Percentiles rank a stretch among this genome's conserved stretches.
Evolutionary conservation across 768 basidiomycete species (phyloP).

Genomic region (Mrakia hoshinonis): DNA sequence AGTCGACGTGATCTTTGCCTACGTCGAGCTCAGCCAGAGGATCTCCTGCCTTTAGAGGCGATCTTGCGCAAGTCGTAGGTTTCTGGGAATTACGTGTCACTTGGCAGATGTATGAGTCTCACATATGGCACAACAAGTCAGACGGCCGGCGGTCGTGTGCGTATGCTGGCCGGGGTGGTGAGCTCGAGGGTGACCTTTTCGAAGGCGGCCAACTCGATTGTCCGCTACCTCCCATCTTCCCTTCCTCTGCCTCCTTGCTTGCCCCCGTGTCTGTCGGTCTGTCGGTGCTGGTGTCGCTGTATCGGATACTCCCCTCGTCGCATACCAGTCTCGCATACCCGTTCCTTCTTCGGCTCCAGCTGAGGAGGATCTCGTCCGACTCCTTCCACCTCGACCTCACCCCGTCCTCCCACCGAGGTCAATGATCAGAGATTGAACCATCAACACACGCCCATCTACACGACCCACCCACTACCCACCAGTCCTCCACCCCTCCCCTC

Average conservation of each 20-base stretch:
- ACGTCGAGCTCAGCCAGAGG: too few species aligned
- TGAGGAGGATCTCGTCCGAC: neutral
- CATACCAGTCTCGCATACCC: slow-evolving; percentile 9
- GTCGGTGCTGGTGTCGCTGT: neutral
- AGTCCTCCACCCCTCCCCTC: slow-evolving; percentile 2
- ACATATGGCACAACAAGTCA: too few species aligned
- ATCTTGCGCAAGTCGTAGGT: too few species aligned
- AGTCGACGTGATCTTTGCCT: too few species aligned
- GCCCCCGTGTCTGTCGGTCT: neutral
- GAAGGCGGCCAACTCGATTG: neutral
- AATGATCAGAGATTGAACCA: neutral
- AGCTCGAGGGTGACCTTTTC: neutral
- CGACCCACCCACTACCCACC: neutral
- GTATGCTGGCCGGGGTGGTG: neutral
- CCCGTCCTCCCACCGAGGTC: neutral
- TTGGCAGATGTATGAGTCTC: too few species aligned
- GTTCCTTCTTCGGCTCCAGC: neutral
- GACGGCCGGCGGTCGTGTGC: neutral
- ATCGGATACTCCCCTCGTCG: neutral
- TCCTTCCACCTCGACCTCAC: neutral
- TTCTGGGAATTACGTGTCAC: too few species aligned
- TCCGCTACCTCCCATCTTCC: neutral
- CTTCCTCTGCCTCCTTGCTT: neutral
- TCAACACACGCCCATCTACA: neutral
- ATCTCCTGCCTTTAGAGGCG: too few species aligned